Evolutionary conservation across 495 filamentous ascomycete genomes (phyloP).

Genomic region (Aspergillus leporis): DNA sequence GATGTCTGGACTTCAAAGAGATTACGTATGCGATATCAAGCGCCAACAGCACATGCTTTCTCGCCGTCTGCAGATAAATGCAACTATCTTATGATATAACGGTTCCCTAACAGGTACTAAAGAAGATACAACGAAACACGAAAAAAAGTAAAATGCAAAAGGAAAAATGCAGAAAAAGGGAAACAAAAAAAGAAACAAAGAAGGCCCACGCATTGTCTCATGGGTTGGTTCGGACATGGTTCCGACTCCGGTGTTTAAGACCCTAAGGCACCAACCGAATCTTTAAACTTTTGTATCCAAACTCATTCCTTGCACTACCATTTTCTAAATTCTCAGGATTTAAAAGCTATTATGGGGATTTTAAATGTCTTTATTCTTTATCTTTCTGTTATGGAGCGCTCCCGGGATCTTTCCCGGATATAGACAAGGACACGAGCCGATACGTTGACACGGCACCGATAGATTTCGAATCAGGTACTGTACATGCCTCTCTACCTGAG

Average conservation of each 20-base stretch:
- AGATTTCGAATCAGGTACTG: neutral
- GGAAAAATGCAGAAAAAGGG: neutral
- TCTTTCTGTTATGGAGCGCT: neutral
- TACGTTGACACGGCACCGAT: neutral
- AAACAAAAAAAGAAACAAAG: neutral
- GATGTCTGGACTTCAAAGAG: neutral
- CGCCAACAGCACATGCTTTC: neutral
- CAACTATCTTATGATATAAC: conserved; percentile 2
- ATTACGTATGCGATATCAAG: conserved; percentile 10
- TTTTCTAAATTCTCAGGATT: neutral
- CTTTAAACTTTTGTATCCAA: neutral
- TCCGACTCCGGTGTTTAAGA: neutral
- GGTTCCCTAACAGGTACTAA: neutral
- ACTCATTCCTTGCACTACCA: neutral
- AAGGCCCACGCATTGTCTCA: neutral
- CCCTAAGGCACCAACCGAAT: neutral
- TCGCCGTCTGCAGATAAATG: neutral
- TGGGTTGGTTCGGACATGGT: neutral
- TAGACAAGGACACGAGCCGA: neutral
- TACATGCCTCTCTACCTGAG: neutral
- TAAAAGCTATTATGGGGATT: neutral
- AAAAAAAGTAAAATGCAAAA: neutral
- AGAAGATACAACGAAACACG: neutral
- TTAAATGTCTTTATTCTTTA: neutral
- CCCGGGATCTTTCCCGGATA: neutral